Conservation (phyloP, 169 alveolate species). For the Plasmodium cynomolgi region DNA sequence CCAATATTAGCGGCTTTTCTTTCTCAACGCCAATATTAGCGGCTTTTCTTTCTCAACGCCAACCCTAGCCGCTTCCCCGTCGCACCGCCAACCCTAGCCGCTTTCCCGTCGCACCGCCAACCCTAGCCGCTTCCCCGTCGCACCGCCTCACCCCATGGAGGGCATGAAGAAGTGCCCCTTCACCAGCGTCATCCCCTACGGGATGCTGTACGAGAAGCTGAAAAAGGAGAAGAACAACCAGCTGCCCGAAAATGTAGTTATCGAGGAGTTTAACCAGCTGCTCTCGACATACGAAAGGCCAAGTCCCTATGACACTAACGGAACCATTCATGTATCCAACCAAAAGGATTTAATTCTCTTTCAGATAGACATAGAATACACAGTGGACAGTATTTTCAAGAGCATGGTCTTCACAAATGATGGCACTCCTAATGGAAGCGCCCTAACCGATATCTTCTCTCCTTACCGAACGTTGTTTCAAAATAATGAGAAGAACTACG, state of each 20-base stretch:
- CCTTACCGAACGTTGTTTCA: constrained; percentile 1
- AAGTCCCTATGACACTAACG: constrained; percentile 25
- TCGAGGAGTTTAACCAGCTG: constrained; percentile 30
- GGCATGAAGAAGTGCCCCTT: constrained; percentile 21
- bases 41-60: no score
- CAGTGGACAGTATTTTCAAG: constrained; percentile 48
- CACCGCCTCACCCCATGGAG: not conserved
- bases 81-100: not conserved
- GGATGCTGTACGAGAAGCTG: constrained; percentile 22
- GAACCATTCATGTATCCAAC: not conserved
- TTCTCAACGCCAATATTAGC: no score
- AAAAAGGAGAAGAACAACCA: constrained; percentile 33
- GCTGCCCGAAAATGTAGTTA: constrained; percentile 6
- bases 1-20: no score
- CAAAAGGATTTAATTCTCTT: constrained; percentile 22
- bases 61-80: not conserved
- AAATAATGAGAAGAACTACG: constrained; percentile 26
- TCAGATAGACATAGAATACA: constrained; percentile 59
- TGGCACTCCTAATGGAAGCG: not conserved
- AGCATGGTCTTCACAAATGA: constrained; percentile 25
- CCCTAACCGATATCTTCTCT: not conserved
- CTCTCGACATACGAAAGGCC: constrained; percentile 41
- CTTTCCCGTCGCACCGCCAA: not conserved
- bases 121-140: not conserved
- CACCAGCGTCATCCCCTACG: constrained; percentile 68